Evolutionary conservation across 2,329 filamentous ascomycete genomes (phyloP).

Genomic region (Fusarium globosum): DNA sequence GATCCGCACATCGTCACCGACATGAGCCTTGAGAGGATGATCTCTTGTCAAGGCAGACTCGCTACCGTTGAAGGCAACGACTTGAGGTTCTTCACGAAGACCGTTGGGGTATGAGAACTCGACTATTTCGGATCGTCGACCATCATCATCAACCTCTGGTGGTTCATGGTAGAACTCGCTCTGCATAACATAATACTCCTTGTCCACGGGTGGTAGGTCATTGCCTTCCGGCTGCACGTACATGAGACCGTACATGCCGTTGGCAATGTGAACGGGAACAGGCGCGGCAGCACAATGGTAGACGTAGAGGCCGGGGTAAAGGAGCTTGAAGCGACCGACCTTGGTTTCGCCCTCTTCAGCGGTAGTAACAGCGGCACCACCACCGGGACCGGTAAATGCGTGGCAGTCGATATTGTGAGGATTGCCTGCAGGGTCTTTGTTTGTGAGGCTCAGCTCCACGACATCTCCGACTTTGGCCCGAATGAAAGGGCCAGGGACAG

Average conservation of each 20-base stretch:
- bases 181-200: constrained; percentile 30
- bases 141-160: constrained; percentile 21
- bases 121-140: constrained; percentile 17
- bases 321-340: constrained; percentile 19
- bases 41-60: constrained; percentile 26
- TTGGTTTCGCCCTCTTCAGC: constrained; percentile 28
- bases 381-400: constrained; percentile 25
- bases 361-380: constrained; percentile 22
- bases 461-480: constrained; percentile 21
- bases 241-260: constrained; percentile 11
- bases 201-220: constrained; percentile 18
- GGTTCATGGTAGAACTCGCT: constrained; percentile 33
- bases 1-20: constrained; percentile 12
- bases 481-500: constrained; percentile 25
- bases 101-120: constrained; percentile 26
- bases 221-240: constrained; percentile 18
- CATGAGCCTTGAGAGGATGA: constrained; percentile 17
- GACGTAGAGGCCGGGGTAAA: constrained; percentile 23
- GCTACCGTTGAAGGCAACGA: constrained; percentile 7
- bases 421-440: neutral
- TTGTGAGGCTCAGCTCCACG: constrained; percentile 19
- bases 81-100: neutral
- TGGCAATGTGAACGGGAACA: neutral
- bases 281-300: constrained; percentile 9
- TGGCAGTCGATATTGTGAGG: constrained; percentile 30